Base-by-base conservation (phyloP, 179 eudicot species). In the Spergularia azorica region DNA sequence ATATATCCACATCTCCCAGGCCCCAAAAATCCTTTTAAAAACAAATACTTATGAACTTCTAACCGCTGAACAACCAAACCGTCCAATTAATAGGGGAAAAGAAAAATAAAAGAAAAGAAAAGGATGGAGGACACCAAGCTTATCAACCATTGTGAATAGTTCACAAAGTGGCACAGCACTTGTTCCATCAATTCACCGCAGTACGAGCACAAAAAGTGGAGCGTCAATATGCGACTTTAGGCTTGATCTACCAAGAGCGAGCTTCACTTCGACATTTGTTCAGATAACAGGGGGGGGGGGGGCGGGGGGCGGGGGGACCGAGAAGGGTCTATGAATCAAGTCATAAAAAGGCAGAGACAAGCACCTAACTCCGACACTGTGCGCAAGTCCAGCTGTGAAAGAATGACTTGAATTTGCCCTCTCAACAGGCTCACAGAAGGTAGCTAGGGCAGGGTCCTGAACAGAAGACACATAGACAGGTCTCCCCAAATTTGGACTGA, bases 361-460 rank as follows among this genome's bases (percentile, higher is more conserved):
- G 57, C 71, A 94, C 98, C 97, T 92, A 79, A 94, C 87, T 70
- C 98, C 97, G 51, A 90, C 90, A 46, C 84, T 88, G 11, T 86
- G 76, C 68, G 94, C 98, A 84, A 94, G 87, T 72, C 90, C 98
- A 20, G 92, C 92, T 56, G 91, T 80, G 78, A 89, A 89, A 63
- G 96, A 88, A 76, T 94, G 98, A 79, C 91, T 83, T 39, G 96
- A 68, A 78, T 89, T 92, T 17, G 91, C 81, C 84, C 79, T 85
- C 81, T 94, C 96, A 74, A 92, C 94, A 15, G 98, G 91, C 76
- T 94, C 98, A 88, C 98, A 92, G 72, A 94, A 84, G 4, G 97
- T 92, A 39, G 98, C 98, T 72, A 85, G 74, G 14, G 88, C 84
- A 18, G 98, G 98, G 85, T 92, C 92, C 72, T 90, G 87, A 58